Evolutionary conservation across 495 filamentous ascomycete genomes (phyloP), one percentile per base, ranked within the genome.

Genomic region (Aspergillus coremiiformis): DNA sequence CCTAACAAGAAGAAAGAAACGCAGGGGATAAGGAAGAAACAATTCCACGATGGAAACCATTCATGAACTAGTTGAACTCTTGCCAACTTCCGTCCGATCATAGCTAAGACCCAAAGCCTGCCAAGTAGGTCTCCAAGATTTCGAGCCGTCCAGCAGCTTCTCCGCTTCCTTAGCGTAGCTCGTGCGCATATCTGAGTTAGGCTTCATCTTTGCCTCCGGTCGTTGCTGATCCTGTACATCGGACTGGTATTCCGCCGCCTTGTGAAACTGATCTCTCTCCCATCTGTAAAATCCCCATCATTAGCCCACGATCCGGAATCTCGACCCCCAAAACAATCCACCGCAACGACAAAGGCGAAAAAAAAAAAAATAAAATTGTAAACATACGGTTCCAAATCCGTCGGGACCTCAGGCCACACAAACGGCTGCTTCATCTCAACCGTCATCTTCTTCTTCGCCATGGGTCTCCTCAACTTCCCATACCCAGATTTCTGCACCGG

Each of bases 371-470:
- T 1, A 37, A 46, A 35, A 32, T 15, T 29, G 29, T 27, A 47
- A 55, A 77, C 80, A 53, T 78, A 87, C 78, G 65, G 55, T 49
- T 66, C 59, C 47, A 76, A 69, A 57, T 85, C 77, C 57, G 75
- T 67, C 17, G 83, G 83, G 59, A 67, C 69, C 52, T 81, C 74
- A 6, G 91, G 91, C 83, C 86, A 96, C 51, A 84, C 80, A 76
- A 96, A 96, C 32, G 89, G 87, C 75, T 81, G 67, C 29, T 73
- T 78, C 73, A 96, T 78, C 74, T 95, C 85, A 43, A 90, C 87
- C 23, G 85, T 89, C 91, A 96, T 96, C 66, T 80, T 86, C 81
- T 96, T 96, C 55, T 83, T 76, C 29, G 81, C 73, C 50, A 74
- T 68, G 22, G 87, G 85, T 21, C 89, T 78, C 42, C 80, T 70